Base-by-base conservation (phyloP, 2,329 filamentous ascomycete genomes). In the Graphilbum sp. region DNA sequence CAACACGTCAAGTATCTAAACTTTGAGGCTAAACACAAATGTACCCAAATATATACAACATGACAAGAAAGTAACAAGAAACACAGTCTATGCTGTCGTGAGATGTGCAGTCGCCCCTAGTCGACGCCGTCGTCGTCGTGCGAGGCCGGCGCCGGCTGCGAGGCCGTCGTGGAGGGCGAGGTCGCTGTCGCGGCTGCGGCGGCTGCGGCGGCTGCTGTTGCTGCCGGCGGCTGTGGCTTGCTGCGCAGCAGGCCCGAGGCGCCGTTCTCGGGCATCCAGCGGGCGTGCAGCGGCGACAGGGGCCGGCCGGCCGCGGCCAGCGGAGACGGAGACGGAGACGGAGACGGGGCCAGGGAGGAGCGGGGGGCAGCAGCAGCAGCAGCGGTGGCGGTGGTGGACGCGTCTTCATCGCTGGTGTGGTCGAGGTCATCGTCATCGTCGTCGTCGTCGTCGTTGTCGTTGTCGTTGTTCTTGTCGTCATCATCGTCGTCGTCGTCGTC, bases 401-500 rank as follows among this genome's bases (percentile, higher is more conserved):
- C 39, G 1, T 41, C 43, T 10, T 47, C 42, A 8, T 44, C 34
- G 17, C 60, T 38, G 43, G 60, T 21, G 57, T 60, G 18, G 49
- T 53, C 6, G 21, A 57, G 10, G 46, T 63, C 31, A 50, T 63
- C 38, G 32, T 55, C 29, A 24, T 52, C 36, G 56, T 64, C 49
- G 45, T 63, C 43, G 21, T 62, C 46, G 7, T n/a, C n/a, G 12
- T 35, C 29, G 19, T 29, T 44, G 33, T 47, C 42, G 9, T 44
- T 34, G 17, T 60, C 38, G 43, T 60, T 21, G 57, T 60, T 18
- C 48, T 53, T 5, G 21, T 57, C 9, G 46, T 63, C 31, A 50
- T 63, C 38, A 32, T 55, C 29, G 25, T 52, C 36, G 56, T 64
- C 49, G 45, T 63, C 43, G 21, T 62, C 46, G 7, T n/a, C n/a